These are phyloP conservation scores for Hymenoscyphus scutula DNA, from an alignment of 2,329 filamentous ascomycete species.

Conservation along the genomic window DNA sequence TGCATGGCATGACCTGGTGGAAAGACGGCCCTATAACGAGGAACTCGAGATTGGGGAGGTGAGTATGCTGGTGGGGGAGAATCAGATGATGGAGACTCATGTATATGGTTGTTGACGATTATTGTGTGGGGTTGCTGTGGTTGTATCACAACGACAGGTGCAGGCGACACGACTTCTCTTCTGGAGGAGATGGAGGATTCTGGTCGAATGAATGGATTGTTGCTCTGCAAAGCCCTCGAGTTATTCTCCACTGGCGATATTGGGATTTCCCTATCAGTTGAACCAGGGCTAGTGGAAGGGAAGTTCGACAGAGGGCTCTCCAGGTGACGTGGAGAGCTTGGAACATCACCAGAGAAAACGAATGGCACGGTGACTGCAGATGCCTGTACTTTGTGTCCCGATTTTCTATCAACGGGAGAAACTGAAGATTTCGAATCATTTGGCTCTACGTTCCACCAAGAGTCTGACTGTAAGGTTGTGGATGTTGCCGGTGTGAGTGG, in stretches of 20 bases:
- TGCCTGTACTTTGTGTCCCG: conserved; percentile 31
- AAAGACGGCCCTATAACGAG: conserved; percentile 55
- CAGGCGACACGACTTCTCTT: conserved; percentile 13
- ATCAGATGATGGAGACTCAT: conserved; percentile 17
- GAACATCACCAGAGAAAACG: conserved; percentile 20
- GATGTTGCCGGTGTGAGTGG: conserved; percentile 32
- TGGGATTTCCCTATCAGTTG: conserved; percentile 22
- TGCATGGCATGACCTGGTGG: conserved; percentile 50
- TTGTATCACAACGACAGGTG: conserved; percentile 12
- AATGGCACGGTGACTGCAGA: conserved; percentile 30
- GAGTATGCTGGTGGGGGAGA: conserved; percentile 35
- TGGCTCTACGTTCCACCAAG: conserved; percentile 40
- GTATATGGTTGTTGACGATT: conserved; percentile 10
- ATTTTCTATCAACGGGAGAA: conserved; percentile 26
- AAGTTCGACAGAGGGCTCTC: conserved; percentile 12
- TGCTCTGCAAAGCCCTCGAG: conserved; percentile 21
- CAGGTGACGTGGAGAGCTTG: conserved; percentile 12
- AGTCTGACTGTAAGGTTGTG: conserved; percentile 35
- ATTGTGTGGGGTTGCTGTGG: conserved; percentile 6
- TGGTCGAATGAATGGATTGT: conserved; percentile 30
- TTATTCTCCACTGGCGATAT: conserved; percentile 17
- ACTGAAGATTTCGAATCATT: conserved; percentile 21
- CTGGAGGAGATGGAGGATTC: conserved; percentile 12
- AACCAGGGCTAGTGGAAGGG: conserved; percentile 12
- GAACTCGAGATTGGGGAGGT: conserved; percentile 26